These are phyloP conservation scores for Cynanchum wilfordii DNA, from an alignment of 257 asterid species.

Conservation along the genomic window DNA sequence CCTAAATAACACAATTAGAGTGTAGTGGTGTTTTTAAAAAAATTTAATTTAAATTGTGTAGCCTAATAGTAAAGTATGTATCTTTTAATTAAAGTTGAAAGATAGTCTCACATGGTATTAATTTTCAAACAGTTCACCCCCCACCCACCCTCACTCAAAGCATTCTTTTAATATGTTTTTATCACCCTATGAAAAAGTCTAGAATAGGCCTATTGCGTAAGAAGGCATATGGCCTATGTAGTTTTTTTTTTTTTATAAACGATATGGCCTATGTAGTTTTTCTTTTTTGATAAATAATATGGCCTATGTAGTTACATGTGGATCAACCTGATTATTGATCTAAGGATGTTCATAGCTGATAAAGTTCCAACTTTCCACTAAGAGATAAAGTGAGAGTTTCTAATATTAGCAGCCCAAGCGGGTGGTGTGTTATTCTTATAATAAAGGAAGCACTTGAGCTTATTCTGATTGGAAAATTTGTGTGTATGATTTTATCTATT, in stretches of 20 bases:
- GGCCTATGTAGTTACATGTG: not conserved
- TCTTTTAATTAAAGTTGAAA: no score
- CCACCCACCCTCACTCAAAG: no score
- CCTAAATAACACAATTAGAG: no score
- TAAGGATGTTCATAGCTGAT: not conserved
- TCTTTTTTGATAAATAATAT: no score
- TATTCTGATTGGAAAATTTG: not conserved
- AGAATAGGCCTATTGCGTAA: not conserved
- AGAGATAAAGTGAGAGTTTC: not conserved
- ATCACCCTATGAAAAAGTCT: not conserved
- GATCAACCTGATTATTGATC: not conserved
- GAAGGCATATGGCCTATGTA: not conserved
- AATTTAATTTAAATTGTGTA: no score
- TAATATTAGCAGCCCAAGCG: not conserved
- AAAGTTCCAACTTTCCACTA: not conserved
- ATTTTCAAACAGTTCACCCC: not conserved
- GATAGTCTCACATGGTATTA: no score
- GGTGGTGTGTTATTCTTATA: not conserved
- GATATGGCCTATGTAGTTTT: no score
- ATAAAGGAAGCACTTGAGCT: not conserved
- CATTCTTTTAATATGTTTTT: no score
- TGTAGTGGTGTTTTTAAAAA: no score
- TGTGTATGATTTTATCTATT: not conserved
- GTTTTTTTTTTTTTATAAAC: no score
- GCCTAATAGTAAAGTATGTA: no score